A percentile compares a stretch with the other conserved stretches of the same genome.
Conservation (phyloP, 2,329 filamentous ascomycete genomes). For the Fusarium sacchari region DNA sequence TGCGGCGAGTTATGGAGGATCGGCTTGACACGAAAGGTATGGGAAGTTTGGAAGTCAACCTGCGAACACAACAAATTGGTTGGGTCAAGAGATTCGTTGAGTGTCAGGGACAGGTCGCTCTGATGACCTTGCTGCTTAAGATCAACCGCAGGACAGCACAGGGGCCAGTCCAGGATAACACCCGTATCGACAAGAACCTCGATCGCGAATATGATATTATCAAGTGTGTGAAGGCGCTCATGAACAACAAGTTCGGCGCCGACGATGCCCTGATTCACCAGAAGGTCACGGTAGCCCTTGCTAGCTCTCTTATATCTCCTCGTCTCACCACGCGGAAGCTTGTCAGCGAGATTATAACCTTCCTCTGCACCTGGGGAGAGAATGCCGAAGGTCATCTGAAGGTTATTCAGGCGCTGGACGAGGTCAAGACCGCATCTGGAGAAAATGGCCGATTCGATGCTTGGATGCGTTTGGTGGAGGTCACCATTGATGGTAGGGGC, state of each 20-base stretch:
- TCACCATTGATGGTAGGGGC: constrained; percentile 94
- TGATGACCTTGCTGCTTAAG: constrained; percentile 92
- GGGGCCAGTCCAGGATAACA: constrained; percentile 71
- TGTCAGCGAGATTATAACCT: constrained; percentile 95
- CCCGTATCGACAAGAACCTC: constrained; percentile 77
- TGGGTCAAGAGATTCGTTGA: constrained; percentile 98
- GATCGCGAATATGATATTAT: constrained; percentile 97
- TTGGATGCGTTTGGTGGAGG: constrained; percentile 98
- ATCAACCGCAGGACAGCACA: constrained; percentile 87
- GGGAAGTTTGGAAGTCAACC: constrained; percentile 90
- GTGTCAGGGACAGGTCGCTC: constrained; percentile 93
- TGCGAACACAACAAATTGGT: constrained; percentile 94
- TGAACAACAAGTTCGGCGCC: constrained; percentile 99
- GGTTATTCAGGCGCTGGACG: constrained; percentile 92
- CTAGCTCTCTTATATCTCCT: constrained; percentile 86
- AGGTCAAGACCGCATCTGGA: constrained; percentile 85
- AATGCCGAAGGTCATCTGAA: constrained; percentile 87
- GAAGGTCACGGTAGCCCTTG: constrained; percentile 88
- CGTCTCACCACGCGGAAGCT: constrained; percentile 92
- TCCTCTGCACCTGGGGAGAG: constrained; percentile 92
- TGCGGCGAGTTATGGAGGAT: constrained; percentile 96
- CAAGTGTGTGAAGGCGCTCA: constrained; percentile 95
- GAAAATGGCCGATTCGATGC: constrained; percentile 97
- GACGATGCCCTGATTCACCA: constrained; percentile 93
- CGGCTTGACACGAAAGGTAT: constrained; percentile 91